These are phyloP conservation scores for Candida jianshihensis DNA, from an alignment of 805 yeast genomes.

Conservation along the genomic window DNA sequence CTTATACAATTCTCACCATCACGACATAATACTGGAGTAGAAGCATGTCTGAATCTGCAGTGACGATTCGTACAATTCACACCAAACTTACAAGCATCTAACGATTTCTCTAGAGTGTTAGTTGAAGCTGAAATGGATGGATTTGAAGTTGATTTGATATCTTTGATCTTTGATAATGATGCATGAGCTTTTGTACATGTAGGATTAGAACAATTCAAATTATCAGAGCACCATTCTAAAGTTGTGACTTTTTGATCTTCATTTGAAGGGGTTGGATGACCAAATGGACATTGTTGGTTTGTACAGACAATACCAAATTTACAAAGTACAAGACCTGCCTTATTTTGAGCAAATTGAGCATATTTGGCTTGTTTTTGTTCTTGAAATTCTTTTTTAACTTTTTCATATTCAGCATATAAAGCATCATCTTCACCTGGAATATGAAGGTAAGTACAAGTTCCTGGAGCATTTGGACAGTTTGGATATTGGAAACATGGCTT, in stretches of 20 bases:
- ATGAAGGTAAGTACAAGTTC: slow-evolving; percentile 80
- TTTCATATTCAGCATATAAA: slow-evolving; percentile 60
- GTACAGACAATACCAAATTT: slow-evolving; percentile 72
- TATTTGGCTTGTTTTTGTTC: slow-evolving; percentile 28
- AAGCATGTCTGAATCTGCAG: slow-evolving; percentile 84
- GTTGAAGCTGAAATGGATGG: slow-evolving; percentile 9
- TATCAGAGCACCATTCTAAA: slow-evolving; percentile 71
- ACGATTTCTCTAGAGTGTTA: slow-evolving; percentile 38
- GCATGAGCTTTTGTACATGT: slow-evolving; percentile 76
- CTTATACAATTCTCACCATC: slow-evolving; percentile 75
- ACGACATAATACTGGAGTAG: slow-evolving; percentile 66
- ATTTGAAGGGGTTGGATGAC: slow-evolving; percentile 87
- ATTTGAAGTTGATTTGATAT: slow-evolving; percentile 20
- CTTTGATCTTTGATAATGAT: slow-evolving; percentile 50
- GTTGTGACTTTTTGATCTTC: slow-evolving; percentile 61
- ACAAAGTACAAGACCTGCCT: slow-evolving; percentile 55
- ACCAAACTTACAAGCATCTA: slow-evolving; percentile 83
- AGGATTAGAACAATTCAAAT: slow-evolving; percentile 54
- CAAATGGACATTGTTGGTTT: slow-evolving; percentile 77
- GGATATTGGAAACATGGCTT: slow-evolving; percentile 69
- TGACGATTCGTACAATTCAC: slow-evolving; percentile 64
- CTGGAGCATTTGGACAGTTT: slow-evolving; percentile 70
- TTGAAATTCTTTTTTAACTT: slow-evolving; percentile 45
- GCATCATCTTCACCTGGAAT: slow-evolving; percentile 80
- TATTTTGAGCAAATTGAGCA: slow-evolving; percentile 25